Conservation (phyloP, 352 stramenopile species). For the Globisporangium abappressorium region DNA sequence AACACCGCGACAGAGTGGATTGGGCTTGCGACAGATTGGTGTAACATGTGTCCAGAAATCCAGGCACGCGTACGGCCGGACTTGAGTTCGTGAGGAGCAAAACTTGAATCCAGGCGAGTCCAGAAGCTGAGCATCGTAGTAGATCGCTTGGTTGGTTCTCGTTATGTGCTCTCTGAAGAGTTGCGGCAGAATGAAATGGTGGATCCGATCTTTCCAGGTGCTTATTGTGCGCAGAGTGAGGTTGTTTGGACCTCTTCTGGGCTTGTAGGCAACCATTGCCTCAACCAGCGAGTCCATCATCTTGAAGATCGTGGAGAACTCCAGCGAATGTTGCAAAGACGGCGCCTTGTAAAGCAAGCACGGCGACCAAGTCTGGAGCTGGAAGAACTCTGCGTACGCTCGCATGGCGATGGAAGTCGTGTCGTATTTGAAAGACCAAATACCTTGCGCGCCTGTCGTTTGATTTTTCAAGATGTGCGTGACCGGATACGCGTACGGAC, state of each 20-base stretch:
- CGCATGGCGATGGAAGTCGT: slow-evolving; percentile 23
- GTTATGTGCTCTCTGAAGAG: neutral
- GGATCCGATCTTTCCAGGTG: neutral
- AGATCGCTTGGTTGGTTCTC: neutral
- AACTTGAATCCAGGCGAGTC: neutral
- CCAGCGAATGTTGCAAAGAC: neutral
- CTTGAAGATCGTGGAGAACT: neutral
- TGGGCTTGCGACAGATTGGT: neutral
- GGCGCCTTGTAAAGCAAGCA: slow-evolving; percentile 20
- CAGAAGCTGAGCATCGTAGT: neutral
- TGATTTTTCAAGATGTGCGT: neutral
- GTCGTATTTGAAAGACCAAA: slow-evolving; percentile 30
- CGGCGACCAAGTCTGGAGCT: slow-evolving; percentile 13
- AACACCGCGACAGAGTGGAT: neutral
- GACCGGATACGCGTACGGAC: slow-evolving; percentile 8
- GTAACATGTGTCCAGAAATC: slow-evolving; percentile 11
- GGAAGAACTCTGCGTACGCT: slow-evolving; percentile 13
- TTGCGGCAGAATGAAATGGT: neutral
- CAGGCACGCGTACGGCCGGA: slow-evolving; percentile 7
- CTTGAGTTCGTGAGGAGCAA: neutral
- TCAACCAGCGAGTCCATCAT: slow-evolving; percentile 25
- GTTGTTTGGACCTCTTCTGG: neutral
- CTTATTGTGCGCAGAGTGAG: neutral
- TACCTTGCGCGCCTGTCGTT: neutral
- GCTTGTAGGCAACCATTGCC: slow-evolving; percentile 4